Evolutionary conservation across 805 yeast genomes (phyloP).

Genomic region (Hyphopichia homilentoma): DNA sequence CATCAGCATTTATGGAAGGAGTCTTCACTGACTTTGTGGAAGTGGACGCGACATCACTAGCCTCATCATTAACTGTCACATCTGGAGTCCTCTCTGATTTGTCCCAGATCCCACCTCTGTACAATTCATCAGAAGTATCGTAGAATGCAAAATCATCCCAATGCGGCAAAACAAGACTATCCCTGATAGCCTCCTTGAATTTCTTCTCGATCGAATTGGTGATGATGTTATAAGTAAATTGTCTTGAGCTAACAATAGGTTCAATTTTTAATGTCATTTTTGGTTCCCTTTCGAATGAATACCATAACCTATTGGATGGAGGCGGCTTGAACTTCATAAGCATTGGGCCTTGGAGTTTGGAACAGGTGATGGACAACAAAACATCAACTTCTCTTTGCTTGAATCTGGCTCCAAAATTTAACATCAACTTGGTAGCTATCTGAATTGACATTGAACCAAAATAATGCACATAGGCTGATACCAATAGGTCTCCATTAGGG

Average conservation of each 20-base stretch:
- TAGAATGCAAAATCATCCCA: constrained; percentile 85
- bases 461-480: constrained; percentile 62
- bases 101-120: constrained; percentile 94
- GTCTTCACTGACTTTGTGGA: constrained; percentile 5
- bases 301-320: constrained; percentile 91
- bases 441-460: constrained; percentile 73
- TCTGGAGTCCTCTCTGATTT: constrained; percentile 21
- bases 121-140: constrained; percentile 62
- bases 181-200: constrained; percentile 73
- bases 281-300: constrained; percentile 79
- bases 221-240: constrained; percentile 70
- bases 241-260: constrained; percentile 86
- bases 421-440: constrained; percentile 73
- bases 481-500: constrained; percentile 73
- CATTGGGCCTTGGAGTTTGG: constrained; percentile 70
- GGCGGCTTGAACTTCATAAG: constrained; percentile 76
- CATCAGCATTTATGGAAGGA: not conserved
- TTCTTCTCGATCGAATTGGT: constrained; percentile 77
- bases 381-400: constrained; percentile 73
- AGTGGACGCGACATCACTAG: constrained; percentile 6
- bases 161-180: constrained; percentile 76
- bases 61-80: not conserved
- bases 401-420: constrained; percentile 74
- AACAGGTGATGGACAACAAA: constrained; percentile 63
- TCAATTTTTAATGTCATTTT: constrained; percentile 70